Evolutionary conservation across 2,329 filamentous ascomycete species (phyloP), one percentile per base, ranked within the genome.

Genomic region (Pseudogymnoascus sp.): DNA sequence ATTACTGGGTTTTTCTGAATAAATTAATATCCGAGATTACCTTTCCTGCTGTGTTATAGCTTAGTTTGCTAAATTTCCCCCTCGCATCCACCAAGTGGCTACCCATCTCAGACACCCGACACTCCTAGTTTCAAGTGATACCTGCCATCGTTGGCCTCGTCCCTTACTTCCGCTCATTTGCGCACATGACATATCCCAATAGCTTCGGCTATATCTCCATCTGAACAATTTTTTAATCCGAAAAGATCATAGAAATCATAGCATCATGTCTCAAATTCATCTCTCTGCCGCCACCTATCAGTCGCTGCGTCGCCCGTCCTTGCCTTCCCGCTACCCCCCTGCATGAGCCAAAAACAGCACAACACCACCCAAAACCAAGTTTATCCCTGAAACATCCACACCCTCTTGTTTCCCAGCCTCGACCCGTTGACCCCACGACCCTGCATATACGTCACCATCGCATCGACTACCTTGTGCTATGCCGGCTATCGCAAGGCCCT

Each of bases 351-450:
- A 54, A 54, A 54, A 33, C 47, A 54, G 47, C 47, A 54, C 28
- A 8, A 33, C 47, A 54, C 28, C 25, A 41, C 38, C 38, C n/a
- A n/a, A 35, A 35, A 54, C 28, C 47, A 54, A 54, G 47, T 33
- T 54, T 54, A 54, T 54, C 47, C 47, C 47, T 54, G 28, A 35
- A 20, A 54, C 47, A 33, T 54, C 47, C 28, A 54, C 47, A 54
- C 47, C 47, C n/a, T 54, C 28, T 54, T 54, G 47, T 20, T 54
- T 20, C 47, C 47, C 47, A 54, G 47, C 47, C 47, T 54, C 16
- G 47, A 33, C 47, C 47, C 47, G 47, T 54, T 8, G 47, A 33
- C 47, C 47, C 43, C 47, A 54, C 47, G 47, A 54, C 47, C 47
- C 47, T 54, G 47, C 47, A 54, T 33, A 33, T 54, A 54, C 47